Evolutionary conservation across 441 rosid genomes (phyloP).

Genomic region (Bruguiera hainesii): DNA sequence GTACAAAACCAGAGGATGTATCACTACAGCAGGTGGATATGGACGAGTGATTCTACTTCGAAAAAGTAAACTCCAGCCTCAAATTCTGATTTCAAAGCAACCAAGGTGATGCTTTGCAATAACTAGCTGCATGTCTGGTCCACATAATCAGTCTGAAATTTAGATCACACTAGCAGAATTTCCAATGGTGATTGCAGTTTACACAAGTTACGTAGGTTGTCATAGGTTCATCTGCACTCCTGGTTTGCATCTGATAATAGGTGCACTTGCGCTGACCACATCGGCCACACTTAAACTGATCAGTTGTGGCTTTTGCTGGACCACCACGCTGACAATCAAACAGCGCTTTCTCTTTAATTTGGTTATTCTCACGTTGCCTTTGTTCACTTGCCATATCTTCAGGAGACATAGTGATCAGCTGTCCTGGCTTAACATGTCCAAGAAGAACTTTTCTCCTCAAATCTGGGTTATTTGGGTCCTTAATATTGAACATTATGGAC

Average conservation of each 20-base stretch:
- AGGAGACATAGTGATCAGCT: slow-evolving; percentile 52
- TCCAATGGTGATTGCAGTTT: slow-evolving; percentile 76
- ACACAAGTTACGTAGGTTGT: slow-evolving; percentile 84
- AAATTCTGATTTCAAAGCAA: too few species aligned
- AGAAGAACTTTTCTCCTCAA: slow-evolving; percentile 84
- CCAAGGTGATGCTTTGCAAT: too few species aligned
- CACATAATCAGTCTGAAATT: not conserved
- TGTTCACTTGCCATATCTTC: slow-evolving; percentile 94
- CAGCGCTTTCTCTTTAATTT: slow-evolving; percentile 66
- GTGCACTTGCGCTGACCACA: slow-evolving; percentile 77
- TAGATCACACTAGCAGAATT: slow-evolving; percentile 59
- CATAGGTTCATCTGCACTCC: slow-evolving; percentile 98
- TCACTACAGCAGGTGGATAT: too few species aligned
- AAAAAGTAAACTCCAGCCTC: too few species aligned
- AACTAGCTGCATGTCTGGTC: too few species aligned
- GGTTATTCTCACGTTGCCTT: slow-evolving; percentile 58
- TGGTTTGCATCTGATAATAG: slow-evolving; percentile 88
- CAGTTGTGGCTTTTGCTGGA: slow-evolving; percentile 65
- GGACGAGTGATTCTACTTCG: too few species aligned
- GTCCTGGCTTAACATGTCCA: slow-evolving; percentile 69
- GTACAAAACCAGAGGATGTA: too few species aligned
- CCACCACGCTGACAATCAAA: slow-evolving; percentile 61
- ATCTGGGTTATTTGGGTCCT: slow-evolving; percentile 79
- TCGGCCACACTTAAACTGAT: slow-evolving; percentile 77
- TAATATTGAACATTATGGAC: slow-evolving; percentile 85